Evolutionary conservation across 192 early-diverging fungal genomes (phyloP), one percentile per base, ranked within the genome.

Genomic region (Coemansia sp.): DNA sequence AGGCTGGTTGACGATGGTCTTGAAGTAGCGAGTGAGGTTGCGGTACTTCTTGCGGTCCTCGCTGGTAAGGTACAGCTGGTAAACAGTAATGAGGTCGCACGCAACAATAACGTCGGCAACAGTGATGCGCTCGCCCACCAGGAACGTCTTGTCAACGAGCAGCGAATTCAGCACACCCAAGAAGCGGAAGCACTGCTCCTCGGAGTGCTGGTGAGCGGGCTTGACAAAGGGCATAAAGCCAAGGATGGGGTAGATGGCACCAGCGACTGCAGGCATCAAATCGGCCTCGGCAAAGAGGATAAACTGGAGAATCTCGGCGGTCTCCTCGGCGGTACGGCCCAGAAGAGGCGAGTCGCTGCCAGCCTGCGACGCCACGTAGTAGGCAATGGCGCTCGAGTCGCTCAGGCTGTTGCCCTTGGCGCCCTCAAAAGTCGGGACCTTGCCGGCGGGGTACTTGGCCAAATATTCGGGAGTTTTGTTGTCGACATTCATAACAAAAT

Each of bases 1-100:
- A 35, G 86, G 66, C 83, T 94, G 90, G 81, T 82, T 84, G 51
- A 87, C 64, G 51, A 87, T 71, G 69, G 94, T 97, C 68, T 71
- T 79, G 86, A 93, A 94, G 88, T 90, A 97, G 66, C 93, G 90
- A 65, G 77, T 92, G 49, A 97, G 77, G 79, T 93, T 92, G 70
- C 86, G 87, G 85, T 82, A 90, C 51, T 81, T 51, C 63, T 86
- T 84, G 67, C 93, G 91, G 86, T 91, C 90, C 15, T 82, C 74
- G 42, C 80, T 75, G 46, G 90, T 57, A 31, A 77, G 53, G 40
- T 58, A 70, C 78, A 21, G 74, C 57, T 58, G 55, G 56, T 38
- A 77, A 1, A 35, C 15, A 41, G 56, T 56, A 32, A 58, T 30
- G 59, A 77, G 37, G 27, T 70, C 68, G 46, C 77, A 63, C 58